Evolutionary conservation across 805 yeast species (phyloP), one percentile per base, ranked within the genome.

Genomic region (Metschnikowia dekortorum): DNA sequence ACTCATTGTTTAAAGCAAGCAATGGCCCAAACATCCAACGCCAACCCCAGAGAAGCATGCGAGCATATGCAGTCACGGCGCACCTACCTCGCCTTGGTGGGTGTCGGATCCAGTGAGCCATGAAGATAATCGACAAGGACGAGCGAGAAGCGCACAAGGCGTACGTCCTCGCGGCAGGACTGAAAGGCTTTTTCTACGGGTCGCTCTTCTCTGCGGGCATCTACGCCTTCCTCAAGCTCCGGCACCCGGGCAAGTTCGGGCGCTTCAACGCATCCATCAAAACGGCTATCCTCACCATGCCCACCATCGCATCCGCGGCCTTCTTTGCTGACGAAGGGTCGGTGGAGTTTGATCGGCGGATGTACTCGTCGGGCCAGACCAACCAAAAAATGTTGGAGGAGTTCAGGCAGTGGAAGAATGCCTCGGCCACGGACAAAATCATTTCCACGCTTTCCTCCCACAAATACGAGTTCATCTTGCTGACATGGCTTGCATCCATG

Each of bases 321-420:
- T 71, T 73, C 50, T 73, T 61, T 61, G 77, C 76, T 11, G 78
- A 73, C 53, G 72, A 70, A 51, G 78, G 78, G 13, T 71, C 76
- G 22, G 65, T 71, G 52, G 76, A 71, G 50, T 73, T 72, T 50
- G 77, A 73, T 54, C 61, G 67, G 46, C 59, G 61, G 43, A 62
- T 70, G 70, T 67, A 73, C 59, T 60, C 65, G 11, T 56, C 66
- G 30, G 66, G 59, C 9, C 63, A 65, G 44, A 54, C 59, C 43
- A 63, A 68, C 49, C 49, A 53, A 30, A 56, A 61, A 53, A 51
- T 70, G 28, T 36, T 73, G 56, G 69, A 71, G 52, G 73, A 72
- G 54, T 69, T 55, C 59, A 53, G 63, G 48, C 52, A 60, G 26
- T 73, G 76, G 76, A 66, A 68, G 42, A 55, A 54, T 16, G 56